phyloP scores from a whole-genome alignment of 805 yeast genomes.

The Saturnispora gosingensis region DNA sequence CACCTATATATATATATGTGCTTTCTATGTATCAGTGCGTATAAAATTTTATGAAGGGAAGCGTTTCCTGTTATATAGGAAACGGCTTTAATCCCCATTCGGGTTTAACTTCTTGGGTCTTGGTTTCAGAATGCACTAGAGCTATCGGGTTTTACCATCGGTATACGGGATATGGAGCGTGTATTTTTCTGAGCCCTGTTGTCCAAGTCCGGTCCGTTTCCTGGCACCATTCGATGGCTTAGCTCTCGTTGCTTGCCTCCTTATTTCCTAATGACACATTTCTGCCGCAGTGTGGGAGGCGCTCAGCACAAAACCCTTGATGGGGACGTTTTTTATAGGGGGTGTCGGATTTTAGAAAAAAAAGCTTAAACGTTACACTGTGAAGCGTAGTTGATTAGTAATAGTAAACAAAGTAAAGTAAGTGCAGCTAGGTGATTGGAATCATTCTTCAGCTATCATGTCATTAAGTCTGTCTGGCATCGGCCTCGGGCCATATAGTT shows the following conservation, averaged over 20 bases:
- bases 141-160: neutral
- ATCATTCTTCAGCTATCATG: neutral
- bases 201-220: neutral
- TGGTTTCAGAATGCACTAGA: too few relatives aligned
- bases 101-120: neutral
- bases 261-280: neutral
- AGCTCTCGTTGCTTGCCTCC: neutral
- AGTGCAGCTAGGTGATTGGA: neutral
- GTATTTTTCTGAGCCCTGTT: neutral
- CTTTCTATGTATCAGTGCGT: neutral
- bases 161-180: neutral
- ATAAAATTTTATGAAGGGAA: neutral
- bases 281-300: neutral
- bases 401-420: neutral
- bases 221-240: neutral
- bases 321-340: neutral
- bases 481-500: conserved; percentile 6
- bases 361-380: too few relatives aligned
- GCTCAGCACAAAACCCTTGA: neutral
- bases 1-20: neutral
- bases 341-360: neutral
- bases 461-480: neutral
- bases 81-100: neutral
- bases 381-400: neutral
- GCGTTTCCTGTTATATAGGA: neutral